Conservation (phyloP, 345 rosid species). For the Dimocarpus longan region DNA sequence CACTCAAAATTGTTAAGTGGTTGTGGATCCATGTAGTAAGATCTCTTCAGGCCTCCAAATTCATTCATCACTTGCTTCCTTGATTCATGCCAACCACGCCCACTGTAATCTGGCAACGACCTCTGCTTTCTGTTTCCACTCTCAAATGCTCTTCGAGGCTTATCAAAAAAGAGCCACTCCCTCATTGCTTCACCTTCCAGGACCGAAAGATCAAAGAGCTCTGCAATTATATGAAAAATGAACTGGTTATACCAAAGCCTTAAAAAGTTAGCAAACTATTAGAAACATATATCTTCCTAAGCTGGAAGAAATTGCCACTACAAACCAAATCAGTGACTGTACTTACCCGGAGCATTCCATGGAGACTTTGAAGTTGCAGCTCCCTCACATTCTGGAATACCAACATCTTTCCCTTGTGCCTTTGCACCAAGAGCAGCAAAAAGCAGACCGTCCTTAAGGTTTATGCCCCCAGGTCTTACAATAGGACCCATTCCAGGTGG, state of each 20-base stretch:
- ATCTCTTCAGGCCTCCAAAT: slow-evolving; percentile 88
- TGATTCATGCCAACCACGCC: slow-evolving; percentile 99
- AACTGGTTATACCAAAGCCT: slow-evolving; percentile 18
- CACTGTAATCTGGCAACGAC: slow-evolving; percentile 93
- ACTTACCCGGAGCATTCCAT: slow-evolving; percentile 97
- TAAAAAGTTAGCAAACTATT: slow-evolving; percentile 2
- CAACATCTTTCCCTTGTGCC: slow-evolving; percentile 84
- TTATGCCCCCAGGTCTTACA: slow-evolving; percentile 88
- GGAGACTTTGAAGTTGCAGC: slow-evolving; percentile 99
- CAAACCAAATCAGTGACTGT: slow-evolving; percentile 16
- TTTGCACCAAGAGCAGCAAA: slow-evolving; percentile 87
- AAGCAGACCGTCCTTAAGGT: slow-evolving; percentile 84
- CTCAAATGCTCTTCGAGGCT: slow-evolving; percentile 95
- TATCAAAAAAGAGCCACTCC: slow-evolving; percentile 99
- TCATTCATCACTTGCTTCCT: slow-evolving; percentile 97
- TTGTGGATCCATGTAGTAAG: slow-evolving; percentile 99
- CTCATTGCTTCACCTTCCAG: slow-evolving; percentile 89
- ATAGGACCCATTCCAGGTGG: slow-evolving; percentile 93
- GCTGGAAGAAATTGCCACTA: slow-evolving; percentile 3
- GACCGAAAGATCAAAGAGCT: slow-evolving; percentile 88
- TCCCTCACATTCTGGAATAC: slow-evolving; percentile 99
- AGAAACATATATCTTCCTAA: slow-evolving; percentile 9
- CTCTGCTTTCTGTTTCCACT: slow-evolving; percentile 98
- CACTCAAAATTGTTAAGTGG: slow-evolving; percentile 87
- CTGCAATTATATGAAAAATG: slow-evolving; percentile 48